Percentiles rank a stretch among this genome's conserved stretches.
Evolutionary conservation across 768 basidiomycete species (phyloP).

Genomic region (Mycena vitilis): DNA sequence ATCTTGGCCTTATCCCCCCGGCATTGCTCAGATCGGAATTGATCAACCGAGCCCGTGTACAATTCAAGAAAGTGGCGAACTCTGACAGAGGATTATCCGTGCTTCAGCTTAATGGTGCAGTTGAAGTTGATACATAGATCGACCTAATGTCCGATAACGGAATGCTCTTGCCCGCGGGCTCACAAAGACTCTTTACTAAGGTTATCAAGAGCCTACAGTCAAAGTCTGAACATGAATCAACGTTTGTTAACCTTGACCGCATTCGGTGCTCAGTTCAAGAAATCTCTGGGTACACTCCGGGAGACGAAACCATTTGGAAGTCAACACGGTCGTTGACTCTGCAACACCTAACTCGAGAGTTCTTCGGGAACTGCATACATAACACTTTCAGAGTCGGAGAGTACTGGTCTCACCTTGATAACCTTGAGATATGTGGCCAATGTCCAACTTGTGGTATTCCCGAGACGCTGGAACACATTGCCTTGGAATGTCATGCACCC

Average conservation of each 20-base stretch:
- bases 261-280: not conserved
- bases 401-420: constrained; percentile 10
- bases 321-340: not conserved
- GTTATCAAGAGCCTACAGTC: not conserved
- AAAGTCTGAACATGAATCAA: not conserved
- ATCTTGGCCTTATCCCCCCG: too few relatives aligned
- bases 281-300: not conserved
- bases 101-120: too few relatives aligned
- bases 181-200: constrained; percentile 11
- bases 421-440: not conserved
- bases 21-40: too few relatives aligned
- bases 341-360: constrained; percentile 8
- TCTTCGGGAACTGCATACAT: constrained; percentile 20
- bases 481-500: constrained; percentile 12
- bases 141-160: too few relatives aligned
- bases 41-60: too few relatives aligned
- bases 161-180: not conserved
- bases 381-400: constrained; percentile 14
- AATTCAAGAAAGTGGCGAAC: too few relatives aligned
- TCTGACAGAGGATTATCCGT: too few relatives aligned
- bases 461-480: constrained; percentile 27
- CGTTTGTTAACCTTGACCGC: constrained; percentile 14
- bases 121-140: too few relatives aligned
- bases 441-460: constrained; percentile 15
- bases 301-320: constrained; percentile 7